Base-by-base conservation (phyloP, 1,284 basidiomycete species). In the Pseudozyma thailandica region DNA sequence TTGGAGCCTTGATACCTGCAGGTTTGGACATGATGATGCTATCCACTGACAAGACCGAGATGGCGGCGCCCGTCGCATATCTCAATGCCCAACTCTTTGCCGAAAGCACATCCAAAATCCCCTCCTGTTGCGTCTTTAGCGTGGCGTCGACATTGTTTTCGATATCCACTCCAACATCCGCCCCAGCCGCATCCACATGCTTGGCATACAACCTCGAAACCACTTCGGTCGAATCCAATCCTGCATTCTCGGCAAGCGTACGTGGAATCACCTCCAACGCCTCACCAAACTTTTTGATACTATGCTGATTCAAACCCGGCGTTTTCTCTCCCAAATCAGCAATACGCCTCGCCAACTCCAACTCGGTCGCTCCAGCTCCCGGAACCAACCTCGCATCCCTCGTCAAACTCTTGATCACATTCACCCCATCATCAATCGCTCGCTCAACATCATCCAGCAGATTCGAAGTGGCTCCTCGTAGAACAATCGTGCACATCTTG, bases 171-270 rank as follows among this genome's bases (percentile, higher is more conserved):
- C 95, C 96, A 7, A 85, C 82, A 42, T 89, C 90, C 88, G 16
- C 86, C 82, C 84, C 64, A 0, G 27, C 37, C 6, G 57, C 84
- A 54, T 87, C 54, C 27, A 61, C 62, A 83, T 98, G 96, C 80
- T 91, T 92, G 38, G 93, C 93, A 88, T 92, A 94, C 53, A 98
- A 84, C 51, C 89, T 87, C 69, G 90, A 92, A 27, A 98, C 86
- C 16, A 94, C 90, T 83, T 97, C 94, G 78, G 95, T 97, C 0
- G 93, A 92, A 83, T 94, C 92, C 9, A 94, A 86, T 13, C 94
- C 95, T 8, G 96, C 94, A 82, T 98, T 99, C 86, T 98, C 95
- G 3, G 95, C 94, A 31, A 98, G 85, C 46, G 92, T 98, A 69
- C 92, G 87, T 1, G 96, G 96, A 0, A 98, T 87, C 45, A 98